phyloP scores from a whole-genome alignment of 2,329 filamentous ascomycete species.

The Ceratocystiopsis minuta region DNA sequence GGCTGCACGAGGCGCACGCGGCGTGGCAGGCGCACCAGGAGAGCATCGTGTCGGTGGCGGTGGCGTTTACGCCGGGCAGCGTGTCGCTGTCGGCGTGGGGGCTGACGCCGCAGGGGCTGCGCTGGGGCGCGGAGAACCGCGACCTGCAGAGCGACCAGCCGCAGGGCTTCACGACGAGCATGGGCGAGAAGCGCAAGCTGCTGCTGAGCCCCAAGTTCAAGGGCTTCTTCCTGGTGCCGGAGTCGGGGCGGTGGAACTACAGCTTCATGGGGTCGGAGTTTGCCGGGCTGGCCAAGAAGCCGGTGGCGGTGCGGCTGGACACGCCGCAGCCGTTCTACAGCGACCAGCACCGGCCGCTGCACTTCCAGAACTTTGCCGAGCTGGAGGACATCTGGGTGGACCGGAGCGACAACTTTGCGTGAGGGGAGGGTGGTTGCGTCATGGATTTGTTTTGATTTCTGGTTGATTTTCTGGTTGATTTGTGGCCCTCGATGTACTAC shows the following conservation, averaged over 20 bases:
- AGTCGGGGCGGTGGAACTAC: conserved; percentile 88
- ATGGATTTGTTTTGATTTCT: too few relatives aligned
- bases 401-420: conserved; percentile 82
- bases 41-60: conserved; percentile 85
- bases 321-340: conserved; percentile 82
- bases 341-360: conserved; percentile 75
- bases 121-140: conserved; percentile 93
- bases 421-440: not conserved
- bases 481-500: too few relatives aligned
- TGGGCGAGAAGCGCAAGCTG: conserved; percentile 92
- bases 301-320: conserved; percentile 82
- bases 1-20: conserved; percentile 66
- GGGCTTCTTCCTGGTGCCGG: conserved; percentile 91
- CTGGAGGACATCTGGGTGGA: conserved; percentile 95
- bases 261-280: conserved; percentile 93
- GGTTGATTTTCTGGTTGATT: too few relatives aligned
- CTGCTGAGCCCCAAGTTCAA: conserved; percentile 83
- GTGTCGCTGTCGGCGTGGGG: conserved; percentile 90
- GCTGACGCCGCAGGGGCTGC: conserved; percentile 79
- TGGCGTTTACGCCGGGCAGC: conserved; percentile 90
- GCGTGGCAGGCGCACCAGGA: conserved; percentile 52
- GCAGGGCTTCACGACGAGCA: conserved; percentile 75
- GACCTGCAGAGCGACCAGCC: conserved; percentile 86
- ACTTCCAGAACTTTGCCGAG: conserved; percentile 96
- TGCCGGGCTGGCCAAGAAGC: conserved; percentile 73